A percentile compares a stretch with the other conserved stretches of the same genome.
These are phyloP conservation scores for Phialophora chinensis DNA, from an alignment of 2,329 filamentous ascomycete species.

Conservation along the genomic window DNA sequence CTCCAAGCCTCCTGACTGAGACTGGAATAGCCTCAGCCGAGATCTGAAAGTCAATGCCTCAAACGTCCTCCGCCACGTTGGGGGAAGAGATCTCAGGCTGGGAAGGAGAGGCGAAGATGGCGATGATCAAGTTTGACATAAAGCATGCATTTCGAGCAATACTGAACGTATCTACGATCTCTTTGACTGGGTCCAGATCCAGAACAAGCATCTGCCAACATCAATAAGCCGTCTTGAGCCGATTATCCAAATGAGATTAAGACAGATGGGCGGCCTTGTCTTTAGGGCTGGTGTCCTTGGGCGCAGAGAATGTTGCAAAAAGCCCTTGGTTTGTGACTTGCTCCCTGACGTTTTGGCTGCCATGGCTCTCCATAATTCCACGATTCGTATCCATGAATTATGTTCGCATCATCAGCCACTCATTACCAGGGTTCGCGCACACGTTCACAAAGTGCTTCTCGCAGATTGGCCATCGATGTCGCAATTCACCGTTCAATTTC, in stretches of 20 bases:
- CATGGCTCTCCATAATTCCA: neutral
- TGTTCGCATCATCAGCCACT: neutral
- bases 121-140: neutral
- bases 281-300: neutral
- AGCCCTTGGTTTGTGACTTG: neutral
- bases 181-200: neutral
- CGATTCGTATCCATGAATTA: neutral
- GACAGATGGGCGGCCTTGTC: neutral
- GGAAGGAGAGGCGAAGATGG: neutral
- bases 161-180: neutral
- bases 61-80: neutral
- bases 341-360: neutral
- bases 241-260: neutral
- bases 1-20: slow-evolving; percentile 11
- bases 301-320: neutral
- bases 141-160: neutral
- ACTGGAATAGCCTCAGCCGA: neutral
- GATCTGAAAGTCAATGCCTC: neutral
- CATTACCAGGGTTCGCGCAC: neutral
- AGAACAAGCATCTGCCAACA: neutral
- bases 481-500: neutral
- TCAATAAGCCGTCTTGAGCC: neutral
- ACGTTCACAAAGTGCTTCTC: neutral
- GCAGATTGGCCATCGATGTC: neutral
- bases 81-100: neutral